Evolutionary conservation across 179 eudicot genomes (phyloP).

Genomic region (Pouteria campechiana): DNA sequence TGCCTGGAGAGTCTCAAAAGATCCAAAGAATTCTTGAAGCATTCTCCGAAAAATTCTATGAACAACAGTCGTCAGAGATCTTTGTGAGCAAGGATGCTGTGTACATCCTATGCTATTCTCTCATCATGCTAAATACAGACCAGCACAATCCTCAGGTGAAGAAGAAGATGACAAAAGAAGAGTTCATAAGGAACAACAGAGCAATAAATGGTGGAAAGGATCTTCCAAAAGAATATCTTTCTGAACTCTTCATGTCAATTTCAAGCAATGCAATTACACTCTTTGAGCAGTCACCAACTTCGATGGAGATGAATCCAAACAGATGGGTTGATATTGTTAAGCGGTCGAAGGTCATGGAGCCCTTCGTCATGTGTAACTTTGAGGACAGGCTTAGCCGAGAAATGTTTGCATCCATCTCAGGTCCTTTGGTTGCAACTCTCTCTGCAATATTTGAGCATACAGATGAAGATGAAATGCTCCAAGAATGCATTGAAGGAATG

Average conservation of each 20-base stretch:
- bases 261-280: conserved; percentile 50
- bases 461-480: conserved; percentile 79
- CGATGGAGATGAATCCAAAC: conserved; percentile 68
- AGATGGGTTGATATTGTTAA: conserved; percentile 77
- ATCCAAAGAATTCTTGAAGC: conserved; percentile 76
- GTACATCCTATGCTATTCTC: conserved; percentile 63
- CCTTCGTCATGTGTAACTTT: conserved; percentile 43
- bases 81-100: conserved; percentile 77
- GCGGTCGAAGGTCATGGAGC: conserved; percentile 30
- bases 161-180: conserved; percentile 98
- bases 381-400: conserved; percentile 72
- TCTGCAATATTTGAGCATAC: conserved; percentile 82
- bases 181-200: conserved; percentile 80
- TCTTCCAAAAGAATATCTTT: conserved; percentile 72
- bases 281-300: conserved; percentile 23
- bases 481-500: conserved; percentile 74
- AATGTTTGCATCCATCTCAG: conserved; percentile 90
- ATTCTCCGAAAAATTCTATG: conserved; percentile 64
- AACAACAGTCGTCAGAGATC: conserved; percentile 63
- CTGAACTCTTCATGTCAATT: conserved; percentile 86
- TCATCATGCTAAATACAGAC: conserved; percentile 95
- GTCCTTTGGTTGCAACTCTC: conserved; percentile 73
- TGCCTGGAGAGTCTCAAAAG: conserved; percentile 97
- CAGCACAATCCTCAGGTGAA: conserved; percentile 95
- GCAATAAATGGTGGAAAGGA: conserved; percentile 86